Conservation (phyloP, 1,284 basidiomycete genomes). For the Tausonia pullulans region DNA sequence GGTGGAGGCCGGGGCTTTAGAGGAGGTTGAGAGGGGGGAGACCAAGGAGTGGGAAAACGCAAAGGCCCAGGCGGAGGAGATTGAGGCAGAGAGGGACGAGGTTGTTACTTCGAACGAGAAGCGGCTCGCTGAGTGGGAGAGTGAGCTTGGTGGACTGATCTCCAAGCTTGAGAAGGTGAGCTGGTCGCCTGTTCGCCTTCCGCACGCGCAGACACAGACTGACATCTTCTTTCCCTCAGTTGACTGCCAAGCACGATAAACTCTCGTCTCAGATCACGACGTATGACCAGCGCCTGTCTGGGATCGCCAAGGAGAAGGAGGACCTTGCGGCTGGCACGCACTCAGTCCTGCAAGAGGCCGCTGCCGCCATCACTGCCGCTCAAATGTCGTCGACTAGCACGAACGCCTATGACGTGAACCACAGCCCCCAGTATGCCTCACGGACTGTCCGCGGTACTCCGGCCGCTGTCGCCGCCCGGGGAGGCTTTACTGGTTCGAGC, state of each 20-base stretch:
- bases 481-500: no score
- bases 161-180: conserved; percentile 15
- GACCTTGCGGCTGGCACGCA: conserved; percentile 12
- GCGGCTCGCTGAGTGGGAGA: conserved; percentile 5
- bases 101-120: conserved; percentile 11
- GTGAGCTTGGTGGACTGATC: conserved; percentile 2
- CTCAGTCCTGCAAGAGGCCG: conserved; percentile 9
- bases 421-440: no score
- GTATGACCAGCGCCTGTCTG: conserved; percentile 1
- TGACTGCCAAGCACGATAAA: conserved; percentile 14
- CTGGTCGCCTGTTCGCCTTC: not conserved
- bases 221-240: not conserved
- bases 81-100: conserved; percentile 45
- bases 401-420: no score
- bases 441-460: no score
- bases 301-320: conserved; percentile 12
- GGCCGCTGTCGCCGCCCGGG: no score
- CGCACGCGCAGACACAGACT: no score
- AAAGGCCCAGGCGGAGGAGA: conserved; percentile 46
- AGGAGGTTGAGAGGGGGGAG: conserved; percentile 36
- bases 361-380: not conserved
- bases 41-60: conserved; percentile 44
- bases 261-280: conserved; percentile 1
- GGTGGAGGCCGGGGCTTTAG: conserved; percentile 31
- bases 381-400: no score